These are phyloP conservation scores for Phanerochaete sordida DNA, from an alignment of 768 basidiomycete genomes.

Conservation along the genomic window DNA sequence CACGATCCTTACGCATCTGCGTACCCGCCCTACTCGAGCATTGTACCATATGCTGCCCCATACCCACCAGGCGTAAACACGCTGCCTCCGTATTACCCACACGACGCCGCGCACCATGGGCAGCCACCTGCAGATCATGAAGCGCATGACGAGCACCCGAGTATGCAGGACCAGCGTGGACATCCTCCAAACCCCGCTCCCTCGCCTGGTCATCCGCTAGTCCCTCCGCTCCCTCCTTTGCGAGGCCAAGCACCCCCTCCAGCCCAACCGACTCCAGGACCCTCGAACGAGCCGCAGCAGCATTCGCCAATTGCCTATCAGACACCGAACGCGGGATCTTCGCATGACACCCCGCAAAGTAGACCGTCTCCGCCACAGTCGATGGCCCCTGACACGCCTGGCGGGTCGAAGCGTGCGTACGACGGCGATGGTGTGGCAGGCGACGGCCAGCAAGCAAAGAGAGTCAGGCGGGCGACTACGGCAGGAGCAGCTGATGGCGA, in stretches of 20 bases:
- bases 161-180: background rate
- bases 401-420: slow-evolving; percentile 7
- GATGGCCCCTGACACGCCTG: background rate
- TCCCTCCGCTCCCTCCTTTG: background rate
- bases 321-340: background rate
- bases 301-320: background rate
- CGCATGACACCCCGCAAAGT: background rate
- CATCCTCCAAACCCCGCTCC: background rate
- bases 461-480: slow-evolving; percentile 8
- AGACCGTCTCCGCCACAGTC: background rate
- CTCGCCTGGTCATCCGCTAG: background rate
- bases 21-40: slow-evolving; percentile 1
- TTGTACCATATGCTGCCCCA: background rate
- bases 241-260: background rate
- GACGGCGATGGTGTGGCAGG: background rate
- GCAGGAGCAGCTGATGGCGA: background rate
- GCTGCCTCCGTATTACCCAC: slow-evolving; percentile 1
- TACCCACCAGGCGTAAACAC: slow-evolving; percentile 2
- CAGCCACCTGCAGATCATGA: background rate
- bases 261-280: background rate
- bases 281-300: background rate
- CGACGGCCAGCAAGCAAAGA: slow-evolving; percentile 13
- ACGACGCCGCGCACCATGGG: slow-evolving; percentile 1
- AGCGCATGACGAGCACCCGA: background rate
- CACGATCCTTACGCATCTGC: slow-evolving; percentile 6